phyloP scores from a whole-genome alignment of 371 early-diverging fungal genomes.

The Rhizomucor pusillus region DNA sequence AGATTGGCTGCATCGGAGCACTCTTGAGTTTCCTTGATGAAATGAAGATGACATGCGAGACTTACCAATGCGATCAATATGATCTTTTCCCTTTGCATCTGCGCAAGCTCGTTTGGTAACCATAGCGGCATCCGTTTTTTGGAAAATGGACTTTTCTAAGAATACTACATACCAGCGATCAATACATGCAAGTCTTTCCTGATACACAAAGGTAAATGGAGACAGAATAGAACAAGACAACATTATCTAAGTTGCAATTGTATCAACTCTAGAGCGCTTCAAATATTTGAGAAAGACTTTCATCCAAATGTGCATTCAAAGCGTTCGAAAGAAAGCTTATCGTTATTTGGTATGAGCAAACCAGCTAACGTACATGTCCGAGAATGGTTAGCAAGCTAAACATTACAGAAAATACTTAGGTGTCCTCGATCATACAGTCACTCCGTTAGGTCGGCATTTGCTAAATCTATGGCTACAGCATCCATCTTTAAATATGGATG shows the following conservation, averaged over 20 bases:
- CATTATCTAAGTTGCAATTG: too few relatives aligned
- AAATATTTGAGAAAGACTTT: conserved; percentile 63
- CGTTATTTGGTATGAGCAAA: conserved; percentile 56
- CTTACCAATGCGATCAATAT: too few relatives aligned
- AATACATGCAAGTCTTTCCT: conserved; percentile 52
- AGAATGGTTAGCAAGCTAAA: background rate
- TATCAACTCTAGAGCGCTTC: conserved; percentile 56
- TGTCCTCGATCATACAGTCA: conserved; percentile 59
- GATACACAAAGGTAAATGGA: conserved; percentile 49
- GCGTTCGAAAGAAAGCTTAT: conserved; percentile 61
- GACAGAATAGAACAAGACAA: too few relatives aligned
- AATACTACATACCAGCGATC: conserved; percentile 15
- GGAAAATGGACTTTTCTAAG: background rate
- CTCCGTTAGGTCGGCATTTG: conserved; percentile 52
- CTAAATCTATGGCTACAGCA: conserved; percentile 66
- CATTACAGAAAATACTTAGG: conserved; percentile 29
- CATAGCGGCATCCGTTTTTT: background rate
- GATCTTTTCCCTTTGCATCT: conserved; percentile 16
- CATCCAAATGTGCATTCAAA: conserved; percentile 67
- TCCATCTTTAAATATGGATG: conserved; percentile 48
- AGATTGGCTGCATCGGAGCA: background rate
- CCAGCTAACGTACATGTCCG: background rate
- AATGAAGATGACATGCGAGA: too few relatives aligned
- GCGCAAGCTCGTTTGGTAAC: conserved; percentile 20
- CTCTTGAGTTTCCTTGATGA: background rate